Conservation (phyloP, 2,329 filamentous ascomycete species). For the Paraphoma chrysanthemicola region DNA sequence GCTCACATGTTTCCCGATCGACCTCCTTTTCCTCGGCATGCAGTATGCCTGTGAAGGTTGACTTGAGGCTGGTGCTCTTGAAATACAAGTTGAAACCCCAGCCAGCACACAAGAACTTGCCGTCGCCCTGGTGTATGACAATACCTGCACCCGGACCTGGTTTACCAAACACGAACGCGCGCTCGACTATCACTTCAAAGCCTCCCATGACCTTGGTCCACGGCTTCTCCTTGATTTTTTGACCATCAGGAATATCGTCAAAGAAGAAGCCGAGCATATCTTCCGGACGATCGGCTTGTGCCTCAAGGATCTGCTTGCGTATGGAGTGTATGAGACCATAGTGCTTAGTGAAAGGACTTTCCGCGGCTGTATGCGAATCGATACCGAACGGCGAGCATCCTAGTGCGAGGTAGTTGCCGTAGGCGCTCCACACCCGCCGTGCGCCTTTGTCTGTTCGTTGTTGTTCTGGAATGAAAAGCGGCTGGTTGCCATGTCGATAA, state of each 20-base stretch:
- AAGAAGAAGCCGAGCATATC: slow-evolving; percentile 53
- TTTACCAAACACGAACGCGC: slow-evolving; percentile 56
- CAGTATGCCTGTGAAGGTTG: slow-evolving; percentile 54
- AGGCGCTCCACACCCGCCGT: slow-evolving; percentile 33
- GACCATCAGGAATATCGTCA: slow-evolving; percentile 43
- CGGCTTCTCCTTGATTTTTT: slow-evolving; percentile 34
- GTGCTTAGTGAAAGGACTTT: slow-evolving; percentile 47
- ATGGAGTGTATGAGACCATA: slow-evolving; percentile 51
- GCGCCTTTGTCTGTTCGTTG: slow-evolving; percentile 53
- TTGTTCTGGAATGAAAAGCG: slow-evolving; percentile 62
- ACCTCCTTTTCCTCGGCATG: slow-evolving; percentile 52
- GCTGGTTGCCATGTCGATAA: slow-evolving; percentile 54
- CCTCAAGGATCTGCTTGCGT: slow-evolving; percentile 47
- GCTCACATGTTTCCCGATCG: slow-evolving; percentile 44
- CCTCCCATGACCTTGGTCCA: slow-evolving; percentile 44
- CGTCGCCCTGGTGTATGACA: slow-evolving; percentile 50
- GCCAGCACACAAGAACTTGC: slow-evolving; percentile 54
- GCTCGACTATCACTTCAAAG: slow-evolving; percentile 50
- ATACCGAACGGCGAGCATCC: slow-evolving; percentile 43
- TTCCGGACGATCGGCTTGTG: slow-evolving; percentile 43
- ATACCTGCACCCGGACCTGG: slow-evolving; percentile 52
- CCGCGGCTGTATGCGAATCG: slow-evolving; percentile 48
- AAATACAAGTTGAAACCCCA: slow-evolving; percentile 53
- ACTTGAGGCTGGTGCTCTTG: slow-evolving; percentile 32
- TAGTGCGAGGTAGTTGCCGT: slow-evolving; percentile 27